phyloP scores from a whole-genome alignment of 345 rosid genomes.

The Hibiscus syriacus region DNA sequence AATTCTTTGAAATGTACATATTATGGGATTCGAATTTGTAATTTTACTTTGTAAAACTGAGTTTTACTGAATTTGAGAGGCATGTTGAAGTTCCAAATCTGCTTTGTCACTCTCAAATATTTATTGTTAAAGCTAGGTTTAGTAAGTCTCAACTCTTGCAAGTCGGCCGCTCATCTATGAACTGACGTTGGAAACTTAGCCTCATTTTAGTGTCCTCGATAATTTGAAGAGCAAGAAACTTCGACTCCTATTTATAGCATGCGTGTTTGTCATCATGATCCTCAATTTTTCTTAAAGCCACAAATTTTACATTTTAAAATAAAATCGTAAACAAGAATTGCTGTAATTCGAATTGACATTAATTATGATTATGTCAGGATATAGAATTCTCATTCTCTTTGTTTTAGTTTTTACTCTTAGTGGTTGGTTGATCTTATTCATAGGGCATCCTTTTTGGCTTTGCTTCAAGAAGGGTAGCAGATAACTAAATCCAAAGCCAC shows the following conservation, averaged over 20 bases:
- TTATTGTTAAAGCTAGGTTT: background rate
- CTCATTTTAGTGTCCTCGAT: background rate
- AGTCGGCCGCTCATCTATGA: background rate
- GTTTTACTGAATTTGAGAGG: slow-evolving; percentile 6
- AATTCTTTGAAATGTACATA: slow-evolving; percentile 19
- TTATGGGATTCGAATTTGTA: slow-evolving; percentile 16
- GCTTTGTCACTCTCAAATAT: background rate
- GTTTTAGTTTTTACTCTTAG: no score
- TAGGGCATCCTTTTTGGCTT: background rate
- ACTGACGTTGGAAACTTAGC: background rate
- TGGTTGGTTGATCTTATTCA: background rate
- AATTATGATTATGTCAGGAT: background rate
- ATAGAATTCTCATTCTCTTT: no score
- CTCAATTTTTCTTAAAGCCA: background rate
- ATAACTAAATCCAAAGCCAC: background rate
- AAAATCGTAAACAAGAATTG: no score
- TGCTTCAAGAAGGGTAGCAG: background rate
- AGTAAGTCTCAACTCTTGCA: background rate
- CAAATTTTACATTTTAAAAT: background rate
- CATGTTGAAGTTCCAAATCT: background rate
- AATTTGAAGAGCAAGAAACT: background rate
- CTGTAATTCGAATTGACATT: background rate
- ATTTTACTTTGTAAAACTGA: slow-evolving; percentile 9
- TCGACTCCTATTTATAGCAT: background rate
- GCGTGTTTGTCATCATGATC: background rate